phyloP scores from a whole-genome alignment of 139 green algal species.

The Micractinium conductrix region DNA sequence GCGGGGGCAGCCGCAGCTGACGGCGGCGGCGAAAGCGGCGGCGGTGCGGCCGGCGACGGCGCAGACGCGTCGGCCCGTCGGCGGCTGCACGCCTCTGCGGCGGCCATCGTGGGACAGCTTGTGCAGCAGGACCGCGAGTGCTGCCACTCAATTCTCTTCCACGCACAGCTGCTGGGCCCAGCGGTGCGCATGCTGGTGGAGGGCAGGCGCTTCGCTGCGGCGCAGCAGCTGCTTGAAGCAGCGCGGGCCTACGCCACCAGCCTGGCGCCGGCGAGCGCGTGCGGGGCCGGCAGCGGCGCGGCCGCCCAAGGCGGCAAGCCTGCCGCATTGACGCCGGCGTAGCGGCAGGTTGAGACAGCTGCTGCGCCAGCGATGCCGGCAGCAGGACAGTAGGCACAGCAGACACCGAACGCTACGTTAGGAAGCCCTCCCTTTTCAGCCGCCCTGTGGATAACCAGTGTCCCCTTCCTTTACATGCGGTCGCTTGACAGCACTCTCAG shows the following conservation, averaged over 20 bases:
- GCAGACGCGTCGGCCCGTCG: background rate
- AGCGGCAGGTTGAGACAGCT: too few species aligned
- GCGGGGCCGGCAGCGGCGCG: background rate
- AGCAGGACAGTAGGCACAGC: too few species aligned
- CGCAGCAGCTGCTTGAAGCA: conserved; percentile 9
- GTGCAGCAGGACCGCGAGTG: conserved; percentile 10
- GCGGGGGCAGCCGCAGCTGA: background rate
- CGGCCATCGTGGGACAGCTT: conserved; percentile 20
- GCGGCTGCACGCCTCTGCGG: background rate
- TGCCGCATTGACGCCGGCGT: background rate
- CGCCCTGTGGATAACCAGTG: too few species aligned
- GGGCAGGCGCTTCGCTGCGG: background rate
- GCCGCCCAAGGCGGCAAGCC: background rate
- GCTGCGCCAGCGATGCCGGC: too few species aligned
- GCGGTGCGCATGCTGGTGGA: conserved; percentile 9
- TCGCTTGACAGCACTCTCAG: too few species aligned
- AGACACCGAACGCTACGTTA: too few species aligned
- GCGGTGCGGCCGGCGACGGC: background rate
- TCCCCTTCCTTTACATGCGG: too few species aligned
- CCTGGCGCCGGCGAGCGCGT: background rate
- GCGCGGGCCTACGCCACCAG: background rate
- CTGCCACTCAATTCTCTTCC: conserved; percentile 34
- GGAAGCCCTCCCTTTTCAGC: too few species aligned
- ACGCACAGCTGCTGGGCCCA: conserved; percentile 17
- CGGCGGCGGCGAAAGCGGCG: background rate